These are phyloP conservation scores for Backusella morwellensis DNA, from an alignment of 192 early-diverging fungal genomes.

Conservation along the genomic window DNA sequence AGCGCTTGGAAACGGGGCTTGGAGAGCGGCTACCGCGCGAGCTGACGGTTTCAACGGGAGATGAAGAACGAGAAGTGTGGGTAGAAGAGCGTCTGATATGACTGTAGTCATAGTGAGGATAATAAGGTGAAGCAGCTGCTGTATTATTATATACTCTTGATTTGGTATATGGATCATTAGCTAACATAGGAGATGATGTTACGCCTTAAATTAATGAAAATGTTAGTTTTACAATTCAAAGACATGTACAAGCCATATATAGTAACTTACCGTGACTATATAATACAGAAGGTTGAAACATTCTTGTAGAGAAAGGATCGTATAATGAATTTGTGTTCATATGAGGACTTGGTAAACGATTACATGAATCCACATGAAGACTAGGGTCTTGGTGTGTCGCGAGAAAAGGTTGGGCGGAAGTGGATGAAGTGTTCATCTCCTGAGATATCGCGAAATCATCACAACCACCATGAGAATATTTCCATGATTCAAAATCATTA, in stretches of 20 bases:
- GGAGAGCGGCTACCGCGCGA: background rate
- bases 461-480: background rate
- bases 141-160: background rate
- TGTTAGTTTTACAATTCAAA: background rate
- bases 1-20: conserved; percentile 24
- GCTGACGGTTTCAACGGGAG: conserved; percentile 6
- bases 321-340: conserved; percentile 7
- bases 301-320: background rate
- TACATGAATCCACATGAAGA: background rate
- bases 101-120: background rate
- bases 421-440: conserved; percentile 1
- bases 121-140: background rate
- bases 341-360: conserved; percentile 9
- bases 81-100: conserved; percentile 5
- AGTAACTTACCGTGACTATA: background rate
- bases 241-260: background rate
- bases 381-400: background rate
- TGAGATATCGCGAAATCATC: conserved; percentile 2
- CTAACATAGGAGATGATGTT: background rate
- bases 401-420: background rate
- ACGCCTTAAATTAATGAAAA: background rate
- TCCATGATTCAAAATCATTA: conserved; percentile 4
- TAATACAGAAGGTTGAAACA: conserved; percentile 4
- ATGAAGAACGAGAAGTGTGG: conserved; percentile 10
- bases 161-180: background rate